Conservation (phyloP, 2,329 filamentous ascomycete species). For the Colletotrichum trifolii region DNA sequence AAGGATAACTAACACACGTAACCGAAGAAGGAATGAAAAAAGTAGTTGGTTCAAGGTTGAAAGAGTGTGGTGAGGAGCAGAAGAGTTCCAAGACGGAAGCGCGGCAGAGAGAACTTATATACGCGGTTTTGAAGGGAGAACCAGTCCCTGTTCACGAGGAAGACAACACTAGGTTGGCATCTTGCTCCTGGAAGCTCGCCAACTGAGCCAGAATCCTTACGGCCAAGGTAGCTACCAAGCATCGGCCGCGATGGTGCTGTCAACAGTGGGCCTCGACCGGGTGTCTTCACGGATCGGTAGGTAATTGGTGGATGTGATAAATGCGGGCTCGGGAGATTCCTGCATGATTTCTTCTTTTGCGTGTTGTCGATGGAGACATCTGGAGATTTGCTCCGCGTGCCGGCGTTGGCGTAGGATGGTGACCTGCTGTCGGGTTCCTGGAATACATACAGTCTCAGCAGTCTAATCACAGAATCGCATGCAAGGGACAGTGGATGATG, state of each 20-base stretch:
- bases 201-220: too few relatives aligned
- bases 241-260: too few relatives aligned
- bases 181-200: background rate
- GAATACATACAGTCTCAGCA: background rate
- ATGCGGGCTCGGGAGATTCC: conserved; percentile 12
- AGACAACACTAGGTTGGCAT: background rate
- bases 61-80: conserved; percentile 17
- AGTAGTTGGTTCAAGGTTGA: conserved; percentile 24
- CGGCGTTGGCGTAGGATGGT: conserved; percentile 13
- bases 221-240: too few relatives aligned
- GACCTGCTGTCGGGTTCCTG: background rate
- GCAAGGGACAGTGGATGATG: conserved; percentile 10
- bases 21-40: conserved; percentile 18
- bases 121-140: conserved; percentile 5
- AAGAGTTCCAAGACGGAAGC: background rate
- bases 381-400: conserved; percentile 30
- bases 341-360: conserved; percentile 24
- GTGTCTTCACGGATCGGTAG: background rate
- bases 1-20: background rate
- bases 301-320: conserved; percentile 11
- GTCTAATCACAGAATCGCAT: background rate
- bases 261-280: background rate
- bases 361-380: conserved; percentile 12
- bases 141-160: background rate
- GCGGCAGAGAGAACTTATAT: conserved; percentile 20